Conservation (phyloP, 345 rosid genomes). For the Acer campestre region DNA sequence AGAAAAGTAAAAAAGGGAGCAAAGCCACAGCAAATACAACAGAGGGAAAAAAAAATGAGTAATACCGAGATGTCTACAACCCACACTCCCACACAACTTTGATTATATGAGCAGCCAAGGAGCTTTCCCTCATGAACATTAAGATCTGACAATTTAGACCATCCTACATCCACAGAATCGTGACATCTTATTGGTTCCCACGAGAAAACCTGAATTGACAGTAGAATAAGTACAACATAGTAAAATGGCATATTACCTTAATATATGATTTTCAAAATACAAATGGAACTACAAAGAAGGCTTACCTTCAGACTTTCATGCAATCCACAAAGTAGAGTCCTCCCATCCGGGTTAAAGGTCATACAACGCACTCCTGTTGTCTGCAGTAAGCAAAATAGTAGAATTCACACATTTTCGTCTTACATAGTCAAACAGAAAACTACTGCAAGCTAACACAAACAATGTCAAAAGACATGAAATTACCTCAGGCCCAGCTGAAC, state of each 20-base stretch:
- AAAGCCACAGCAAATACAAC: slow-evolving; percentile 13
- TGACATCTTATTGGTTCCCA: slow-evolving; percentile 97
- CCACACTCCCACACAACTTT: slow-evolving; percentile 98
- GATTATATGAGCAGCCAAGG: slow-evolving; percentile 97
- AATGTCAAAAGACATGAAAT: slow-evolving; percentile 19
- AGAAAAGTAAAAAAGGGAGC: neutral
- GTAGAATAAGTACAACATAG: slow-evolving; percentile 19
- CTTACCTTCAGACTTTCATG: slow-evolving; percentile 89
- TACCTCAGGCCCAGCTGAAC: slow-evolving; percentile 98
- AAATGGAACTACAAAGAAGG: slow-evolving; percentile 15
- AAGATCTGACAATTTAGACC: slow-evolving; percentile 96
- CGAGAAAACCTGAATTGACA: slow-evolving; percentile 68
- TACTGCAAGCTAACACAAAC: neutral
- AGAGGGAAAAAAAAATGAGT: slow-evolving; percentile 15
- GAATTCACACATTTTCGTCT: slow-evolving; percentile 5
- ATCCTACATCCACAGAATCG: slow-evolving; percentile 95
- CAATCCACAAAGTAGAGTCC: slow-evolving; percentile 90
- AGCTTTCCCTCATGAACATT: slow-evolving; percentile 97
- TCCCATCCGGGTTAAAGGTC: slow-evolving; percentile 95
- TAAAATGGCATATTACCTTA: slow-evolving; percentile 13
- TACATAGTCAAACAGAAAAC: slow-evolving; percentile 11
- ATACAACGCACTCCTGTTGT: slow-evolving; percentile 87
- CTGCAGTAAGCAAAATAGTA: slow-evolving; percentile 38
- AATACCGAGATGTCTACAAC: slow-evolving; percentile 96
- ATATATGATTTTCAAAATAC: neutral